Conservation (phyloP, 73 alveolate species). For the Symbiodinium natans region DNA sequence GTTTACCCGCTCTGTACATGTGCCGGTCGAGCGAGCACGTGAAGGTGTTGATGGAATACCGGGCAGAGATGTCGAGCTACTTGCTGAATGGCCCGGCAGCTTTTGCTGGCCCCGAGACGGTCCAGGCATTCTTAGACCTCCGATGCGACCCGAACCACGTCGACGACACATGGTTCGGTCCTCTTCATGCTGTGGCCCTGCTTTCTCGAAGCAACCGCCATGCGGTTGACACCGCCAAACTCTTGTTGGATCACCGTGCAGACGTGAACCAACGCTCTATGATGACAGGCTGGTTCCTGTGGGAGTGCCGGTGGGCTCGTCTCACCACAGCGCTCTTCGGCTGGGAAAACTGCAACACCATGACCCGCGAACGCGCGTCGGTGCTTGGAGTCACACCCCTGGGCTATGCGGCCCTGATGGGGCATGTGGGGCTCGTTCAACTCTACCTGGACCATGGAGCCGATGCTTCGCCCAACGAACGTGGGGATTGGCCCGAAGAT, state of each 20-base stretch:
- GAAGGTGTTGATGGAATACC: not conserved
- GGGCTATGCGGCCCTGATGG: not conserved
- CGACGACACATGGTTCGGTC: not conserved
- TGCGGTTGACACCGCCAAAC: not conserved
- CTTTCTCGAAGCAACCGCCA: not conserved
- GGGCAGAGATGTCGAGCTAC: not conserved
- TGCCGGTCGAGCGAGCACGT: not conserved
- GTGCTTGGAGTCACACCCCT: not conserved
- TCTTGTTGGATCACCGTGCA: not conserved
- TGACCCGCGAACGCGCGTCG: not conserved
- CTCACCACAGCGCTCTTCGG: not conserved
- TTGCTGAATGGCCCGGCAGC: not conserved
- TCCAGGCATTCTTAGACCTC: not conserved
- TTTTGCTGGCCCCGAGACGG: not conserved
- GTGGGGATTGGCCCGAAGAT: not conserved
- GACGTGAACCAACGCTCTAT: not conserved
- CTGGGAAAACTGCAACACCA: not conserved
- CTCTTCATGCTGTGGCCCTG: not conserved
- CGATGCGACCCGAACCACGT: not conserved
- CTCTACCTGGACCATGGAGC: not conserved
- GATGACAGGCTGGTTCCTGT: not conserved
- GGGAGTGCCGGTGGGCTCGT: not conserved
- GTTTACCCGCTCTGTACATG: not conserved
- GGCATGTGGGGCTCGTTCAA: not conserved
- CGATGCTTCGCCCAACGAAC: not conserved